Percentiles rank a stretch among this genome's conserved stretches.
phyloP scores from a whole-genome alignment of 2,329 filamentous ascomycete genomes.

The Cladosporium sp. region DNA sequence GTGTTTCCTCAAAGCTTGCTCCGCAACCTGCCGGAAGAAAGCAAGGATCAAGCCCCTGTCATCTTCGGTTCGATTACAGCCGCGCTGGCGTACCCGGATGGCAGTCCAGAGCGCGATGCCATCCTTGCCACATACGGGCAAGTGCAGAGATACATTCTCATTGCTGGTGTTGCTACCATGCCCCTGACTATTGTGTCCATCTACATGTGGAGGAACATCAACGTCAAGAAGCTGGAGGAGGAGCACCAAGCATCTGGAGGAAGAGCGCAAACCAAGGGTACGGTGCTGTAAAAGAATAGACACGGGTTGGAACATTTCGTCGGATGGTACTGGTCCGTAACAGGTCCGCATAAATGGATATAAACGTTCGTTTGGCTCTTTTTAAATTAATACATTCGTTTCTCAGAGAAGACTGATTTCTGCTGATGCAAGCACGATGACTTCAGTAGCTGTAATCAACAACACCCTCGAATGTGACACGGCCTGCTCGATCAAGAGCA shows the following conservation, averaged over 20 bases:
- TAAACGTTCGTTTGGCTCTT: no score
- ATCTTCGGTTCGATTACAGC: conserved; percentile 51
- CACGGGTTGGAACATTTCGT: no score
- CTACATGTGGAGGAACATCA: conserved; percentile 19
- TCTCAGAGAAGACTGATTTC: no score
- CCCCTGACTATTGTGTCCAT: conserved; percentile 14
- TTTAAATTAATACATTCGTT: no score
- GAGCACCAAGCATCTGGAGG: conserved; percentile 7
- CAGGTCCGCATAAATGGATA: no score
- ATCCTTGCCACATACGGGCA: conserved; percentile 34
- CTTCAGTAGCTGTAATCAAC: no score
- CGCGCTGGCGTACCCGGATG: conserved; percentile 52
- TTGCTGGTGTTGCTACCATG: conserved; percentile 25
- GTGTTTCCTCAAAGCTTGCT: conserved; percentile 20
- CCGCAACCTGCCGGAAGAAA: conserved; percentile 10
- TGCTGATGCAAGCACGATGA: no score
- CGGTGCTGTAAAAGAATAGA: no score
- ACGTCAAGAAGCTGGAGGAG: conserved; percentile 24
- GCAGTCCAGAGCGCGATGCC: conserved; percentile 45
- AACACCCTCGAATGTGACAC: no score
- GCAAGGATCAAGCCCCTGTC: conserved; percentile 13
- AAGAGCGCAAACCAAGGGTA: conserved; percentile 11
- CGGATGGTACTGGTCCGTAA: no score
- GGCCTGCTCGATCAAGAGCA: no score
- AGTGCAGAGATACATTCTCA: conserved; percentile 35